Evolutionary conservation across 1,284 basidiomycete genomes (phyloP).

Genomic region (Cryptococcus sp.): DNA sequence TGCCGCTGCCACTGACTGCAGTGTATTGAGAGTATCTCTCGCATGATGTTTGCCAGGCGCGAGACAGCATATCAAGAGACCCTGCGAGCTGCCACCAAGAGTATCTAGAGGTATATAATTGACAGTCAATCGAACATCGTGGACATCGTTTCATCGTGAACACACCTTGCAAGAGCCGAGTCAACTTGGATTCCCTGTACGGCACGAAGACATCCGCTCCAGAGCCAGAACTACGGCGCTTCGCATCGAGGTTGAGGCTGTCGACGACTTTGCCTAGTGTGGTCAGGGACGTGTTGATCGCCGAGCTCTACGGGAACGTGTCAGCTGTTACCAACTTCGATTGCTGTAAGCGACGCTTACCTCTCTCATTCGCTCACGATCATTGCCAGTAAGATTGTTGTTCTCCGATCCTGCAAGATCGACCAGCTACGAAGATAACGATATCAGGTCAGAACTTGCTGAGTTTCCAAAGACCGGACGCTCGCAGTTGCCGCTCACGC

Average conservation of each 20-base stretch:
- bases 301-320: conserved; percentile 61
- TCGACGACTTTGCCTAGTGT: conserved; percentile 80
- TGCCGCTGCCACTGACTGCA: conserved; percentile 60
- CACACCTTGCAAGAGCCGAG: conserved; percentile 71
- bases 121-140: not conserved
- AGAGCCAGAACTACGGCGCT: conserved; percentile 1
- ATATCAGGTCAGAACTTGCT: not conserved
- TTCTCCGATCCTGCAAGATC: conserved; percentile 86
- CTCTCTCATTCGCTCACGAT: conserved; percentile 67
- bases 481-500: conserved; percentile 41
- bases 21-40: conserved; percentile 77
- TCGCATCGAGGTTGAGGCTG: conserved; percentile 69
- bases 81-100: conserved; percentile 72
- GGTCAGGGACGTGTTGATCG: conserved; percentile 81
- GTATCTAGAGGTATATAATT: conserved; percentile 55
- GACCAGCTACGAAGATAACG: conserved; percentile 57
- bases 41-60: conserved; percentile 75
- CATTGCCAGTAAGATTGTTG: conserved; percentile 82
- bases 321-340: not conserved
- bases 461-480: not conserved
- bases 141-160: not conserved
- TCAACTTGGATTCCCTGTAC: conserved; percentile 79
- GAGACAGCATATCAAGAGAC: conserved; percentile 77
- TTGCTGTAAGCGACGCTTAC: conserved; percentile 17
- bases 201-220: conserved; percentile 54